phyloP scores from a whole-genome alignment of 352 stramenopile species.

The Blastocystis sp. region DNA sequence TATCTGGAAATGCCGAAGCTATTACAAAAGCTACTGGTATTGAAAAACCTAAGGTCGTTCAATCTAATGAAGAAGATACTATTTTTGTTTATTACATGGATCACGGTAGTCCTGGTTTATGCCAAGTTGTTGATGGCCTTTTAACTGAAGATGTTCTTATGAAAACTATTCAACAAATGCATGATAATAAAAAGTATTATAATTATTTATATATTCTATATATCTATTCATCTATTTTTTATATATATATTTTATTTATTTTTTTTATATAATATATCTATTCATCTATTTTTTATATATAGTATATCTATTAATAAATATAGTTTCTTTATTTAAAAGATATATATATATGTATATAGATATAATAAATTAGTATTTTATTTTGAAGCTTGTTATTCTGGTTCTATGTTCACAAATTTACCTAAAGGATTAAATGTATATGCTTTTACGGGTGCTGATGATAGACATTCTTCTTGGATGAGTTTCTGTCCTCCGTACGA shows the following conservation, averaged over 20 bases:
- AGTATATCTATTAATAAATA: too few relatives aligned
- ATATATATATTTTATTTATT: too few relatives aligned
- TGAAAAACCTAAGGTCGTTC: constrained; percentile 36
- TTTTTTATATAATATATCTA: too few relatives aligned
- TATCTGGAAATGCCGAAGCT: constrained; percentile 28
- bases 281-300: too few relatives aligned
- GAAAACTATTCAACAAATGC: constrained; percentile 34
- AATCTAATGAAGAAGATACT: constrained; percentile 34
- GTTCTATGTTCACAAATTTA: constrained; percentile 35
- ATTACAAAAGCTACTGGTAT: constrained; percentile 29
- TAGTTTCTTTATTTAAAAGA: too few relatives aligned
- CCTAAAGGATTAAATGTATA: constrained; percentile 31
- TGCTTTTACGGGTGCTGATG: constrained; percentile 33
- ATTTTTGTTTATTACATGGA: constrained; percentile 38
- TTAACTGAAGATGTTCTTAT: constrained; percentile 28
- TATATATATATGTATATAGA: too few relatives aligned
- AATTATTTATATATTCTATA: constrained; percentile 45
- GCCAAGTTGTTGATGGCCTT: constrained; percentile 21
- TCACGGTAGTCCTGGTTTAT: constrained; percentile 37
- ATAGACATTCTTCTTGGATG: constrained; percentile 36
- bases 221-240: constrained; percentile 64
- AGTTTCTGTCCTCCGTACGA: constrained; percentile 35
- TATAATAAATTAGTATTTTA: constrained; percentile 36
- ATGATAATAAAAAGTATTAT: constrained; percentile 45
- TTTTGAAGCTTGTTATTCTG: constrained; percentile 38